Base-by-base conservation (phyloP, 108 stramenopile genomes). In the Nitzschia palea region DNA sequence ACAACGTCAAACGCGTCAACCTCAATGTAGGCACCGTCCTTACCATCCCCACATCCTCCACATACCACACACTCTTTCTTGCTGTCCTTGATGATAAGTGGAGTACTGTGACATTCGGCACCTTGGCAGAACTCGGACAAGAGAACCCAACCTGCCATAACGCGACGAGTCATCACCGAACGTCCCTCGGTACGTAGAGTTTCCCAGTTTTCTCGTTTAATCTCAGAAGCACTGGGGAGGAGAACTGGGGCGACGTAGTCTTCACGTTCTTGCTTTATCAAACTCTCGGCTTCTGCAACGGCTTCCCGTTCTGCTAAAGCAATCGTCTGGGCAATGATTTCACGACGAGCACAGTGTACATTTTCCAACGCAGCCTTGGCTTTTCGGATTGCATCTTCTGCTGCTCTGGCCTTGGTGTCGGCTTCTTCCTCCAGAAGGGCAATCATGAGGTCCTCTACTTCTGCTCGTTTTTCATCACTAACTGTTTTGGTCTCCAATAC, bases 1-100 rank as follows among this genome's bases (percentile, higher is more conserved):
- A 36, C 34, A 20, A 60, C 75, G 5, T 69, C 62, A 17, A 59
- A 36, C 2, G 36, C 68, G 4, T 76, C 62, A 20, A 27, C 44
- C 4, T 57, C 72, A 2, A 51, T 40, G 44, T 86, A 86, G 12
- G 52, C 67, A 17, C 81, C 84, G 43, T 86, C 84, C 12, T 32
- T 48, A 5, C 84, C 84, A 54, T 37, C 69, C 20, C 84, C 84
- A 43, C 53, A 65, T 20, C 84, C 84, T 45, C 75, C 76, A 47
- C 84, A 86, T 5, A 86, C 80, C 28, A 79, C 75, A 37, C 84
- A 86, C 50, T 86, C 76, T 33, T 68, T 70, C 15, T 50, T 14
- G 12, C 65, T 58, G 30, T 52, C 26, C 36, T 71, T 68, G 6
- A 44, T 45, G 30, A 85, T 60, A 5, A 85, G 63, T 20, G 84